Evolutionary conservation across 2,329 filamentous ascomycete genomes (phyloP), one percentile per base, ranked within the genome.

Genomic region (Colletotrichum shisoi): DNA sequence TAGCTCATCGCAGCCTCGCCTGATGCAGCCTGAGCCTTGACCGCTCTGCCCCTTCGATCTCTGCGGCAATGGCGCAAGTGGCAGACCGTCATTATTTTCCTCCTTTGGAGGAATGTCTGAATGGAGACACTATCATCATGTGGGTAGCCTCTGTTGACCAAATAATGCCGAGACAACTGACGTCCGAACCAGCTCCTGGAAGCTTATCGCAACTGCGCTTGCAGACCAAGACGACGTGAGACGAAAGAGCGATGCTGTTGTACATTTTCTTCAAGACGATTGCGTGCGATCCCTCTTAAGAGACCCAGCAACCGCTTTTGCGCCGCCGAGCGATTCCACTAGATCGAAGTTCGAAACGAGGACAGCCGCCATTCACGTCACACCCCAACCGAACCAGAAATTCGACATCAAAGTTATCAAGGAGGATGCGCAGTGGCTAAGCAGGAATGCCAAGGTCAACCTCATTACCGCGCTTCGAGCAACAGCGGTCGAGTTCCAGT

Each of bases 331-430:
- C 70, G 76, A 87, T 58, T 83, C 87, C 72, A 86, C 90, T 37
- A 91, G 89, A 77, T 83, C 86, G 71, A 85, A 86, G 19, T 96
- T 96, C 74, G 91, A 96, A 68, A 91, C 91, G 21, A 93, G 90
- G 78, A 96, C 92, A 0, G 91, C 93, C 24, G 91, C 93, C 5
- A 96, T 97, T 69, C 91, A 96, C 76, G 87, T 93, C 56, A 87
- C 92, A 1, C 88, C 91, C 19, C 86, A 86, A 5, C 81, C 86
- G 13, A 87, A 86, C 72, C 85, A 86, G 46, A 86, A 86, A 63
- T 92, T 90, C 75, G 87, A 94, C 74, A 83, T 97, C 71, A 88
- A 91, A 45, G 82, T 90, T 74, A 87, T 98, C 76, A 97, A 96
- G 79, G 86, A 87, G 53, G 94, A 98, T 80, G 87, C 93, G 40